Base-by-base conservation (phyloP, 768 basidiomycete genomes). In the Pisolithus orientalis region DNA sequence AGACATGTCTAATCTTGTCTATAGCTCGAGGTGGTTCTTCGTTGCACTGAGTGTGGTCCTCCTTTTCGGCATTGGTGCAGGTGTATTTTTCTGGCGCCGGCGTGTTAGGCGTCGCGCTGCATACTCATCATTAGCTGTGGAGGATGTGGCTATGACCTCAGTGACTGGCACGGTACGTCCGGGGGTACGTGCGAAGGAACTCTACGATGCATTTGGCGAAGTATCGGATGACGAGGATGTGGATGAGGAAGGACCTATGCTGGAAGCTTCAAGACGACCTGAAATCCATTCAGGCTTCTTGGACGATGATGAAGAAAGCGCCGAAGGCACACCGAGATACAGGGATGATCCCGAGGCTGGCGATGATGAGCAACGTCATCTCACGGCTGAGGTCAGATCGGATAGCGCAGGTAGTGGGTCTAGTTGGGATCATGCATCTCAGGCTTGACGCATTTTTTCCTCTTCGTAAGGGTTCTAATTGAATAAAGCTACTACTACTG, bases 161-260 rank as follows among this genome's bases (percentile, higher is more conserved):
- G 67, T 96, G 29, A 74, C 79, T 17, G 67, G 75, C 24, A 71
- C 4, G 28, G 57, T 43, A 50, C 58, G 56, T 16, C 47, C 68
- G 11, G 60, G 75, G 24, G 72, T 77, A 37, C 76, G 84, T 47
- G 88, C 93, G 47, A 87, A 87, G 71, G 95, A 97, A 69, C 65
- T 99, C 55, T 98, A 97, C 62, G 94, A 98, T 68, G 94, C 95
- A 16, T 98, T 98, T 70, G 93, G 92, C 34, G 92, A 93, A 62
- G 78, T 84, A 27, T 87, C 85, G 29, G 93, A 91, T 54, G 87
- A 90, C 43, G 87, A 85, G 14, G 84, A 87, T 53, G 83, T 72
- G 13, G 81, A 90, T 60, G 93, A 94, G 63, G 76, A 77, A 21
- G 69, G 72, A 28, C 56, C 38, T 40, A 67, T 62, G 28, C 69